Evolutionary conservation across 23 red algal species (phyloP), one percentile per base, ranked within the genome.

Genomic region (Chondrus crispus): DNA sequence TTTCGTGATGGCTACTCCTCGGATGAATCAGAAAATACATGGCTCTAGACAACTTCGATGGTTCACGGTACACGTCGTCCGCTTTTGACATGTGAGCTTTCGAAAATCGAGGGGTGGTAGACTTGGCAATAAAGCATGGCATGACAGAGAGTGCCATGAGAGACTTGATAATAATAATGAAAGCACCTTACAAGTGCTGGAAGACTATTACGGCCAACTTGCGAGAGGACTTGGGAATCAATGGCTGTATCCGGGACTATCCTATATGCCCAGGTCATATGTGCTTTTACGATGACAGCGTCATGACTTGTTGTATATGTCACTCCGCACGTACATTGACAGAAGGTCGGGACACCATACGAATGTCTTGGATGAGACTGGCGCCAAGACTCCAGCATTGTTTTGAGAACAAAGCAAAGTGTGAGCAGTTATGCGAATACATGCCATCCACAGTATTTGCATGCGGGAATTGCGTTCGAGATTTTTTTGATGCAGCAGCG

Each of bases 251-350:
- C 4, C 5, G 3, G 29, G 3, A 4, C 6, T 47, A 50, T 77
- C 72, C 72, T 3, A 48, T 46, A 49, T 77, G 72, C 72, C 38
- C 35, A 26, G 42, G 72, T 47, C 72, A 77, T n/a, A 77, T 77
- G 72, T 77, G 72, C 40, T 77, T 77, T 28, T 77, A 77, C 2
- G 30, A 48, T 48, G 39, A 48, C 32, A 48, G 5, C 3, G 9
- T 77, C 32, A 3, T 3, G 42, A 77, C n/a, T 6, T 77, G 72
- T 28, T 48, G 5, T 22, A 22, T 77, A 6, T 77, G 72, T n/a
- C 20, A 47, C 35, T 50, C 22, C 9, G 18, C 72, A 20, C 38
- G 40, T 2, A 11, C 72, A 48, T 3, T 40, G 12, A 9, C 11
- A 50, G 38, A 48, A 5, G 72, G 52, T n/a, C 24, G 44, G 6